A percentile compares a stretch with the other conserved stretches of the same genome.
phyloP scores from a whole-genome alignment of 1,284 basidiomycete genomes.

The Trametes pubescens region DNA sequence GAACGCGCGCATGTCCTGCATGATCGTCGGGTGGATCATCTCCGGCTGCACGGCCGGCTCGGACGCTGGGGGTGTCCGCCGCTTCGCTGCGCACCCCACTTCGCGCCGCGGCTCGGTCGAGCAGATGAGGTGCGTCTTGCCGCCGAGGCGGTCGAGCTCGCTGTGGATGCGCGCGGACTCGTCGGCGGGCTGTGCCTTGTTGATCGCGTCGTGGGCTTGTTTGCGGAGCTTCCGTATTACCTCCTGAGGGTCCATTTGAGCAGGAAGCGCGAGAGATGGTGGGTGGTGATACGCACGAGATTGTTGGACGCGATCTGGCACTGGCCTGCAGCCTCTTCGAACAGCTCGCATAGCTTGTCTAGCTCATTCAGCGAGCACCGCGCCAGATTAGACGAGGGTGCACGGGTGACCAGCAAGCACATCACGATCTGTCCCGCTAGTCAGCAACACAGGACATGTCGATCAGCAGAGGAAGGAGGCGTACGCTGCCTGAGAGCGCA shows the following conservation, averaged over 20 bases:
- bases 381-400: constrained; percentile 64
- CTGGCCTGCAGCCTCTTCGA: constrained; percentile 57
- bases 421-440: constrained; percentile 62
- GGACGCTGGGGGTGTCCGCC: background rate
- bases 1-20: constrained; percentile 53
- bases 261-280: background rate
- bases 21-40: constrained; percentile 51
- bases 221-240: constrained; percentile 57
- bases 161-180: constrained; percentile 44
- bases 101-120: constrained; percentile 10
- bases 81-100: background rate
- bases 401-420: constrained; percentile 67
- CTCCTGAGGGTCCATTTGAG: constrained; percentile 45
- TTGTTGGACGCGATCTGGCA: constrained; percentile 59
- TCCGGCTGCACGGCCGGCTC: constrained; percentile 34
- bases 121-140: constrained; percentile 56
- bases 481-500: constrained; percentile 65
- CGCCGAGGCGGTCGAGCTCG: constrained; percentile 70
- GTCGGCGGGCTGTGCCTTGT: constrained; percentile 44
- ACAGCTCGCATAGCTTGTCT: constrained; percentile 56
- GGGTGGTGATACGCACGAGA: constrained; percentile 49
- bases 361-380: constrained; percentile 65
- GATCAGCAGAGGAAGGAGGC: constrained; percentile 37
- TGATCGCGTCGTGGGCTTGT: constrained; percentile 59
- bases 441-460: constrained; percentile 9